phyloP scores from a whole-genome alignment of 1,139 yeast species.

The Debaryomycetaceae sp. region DNA sequence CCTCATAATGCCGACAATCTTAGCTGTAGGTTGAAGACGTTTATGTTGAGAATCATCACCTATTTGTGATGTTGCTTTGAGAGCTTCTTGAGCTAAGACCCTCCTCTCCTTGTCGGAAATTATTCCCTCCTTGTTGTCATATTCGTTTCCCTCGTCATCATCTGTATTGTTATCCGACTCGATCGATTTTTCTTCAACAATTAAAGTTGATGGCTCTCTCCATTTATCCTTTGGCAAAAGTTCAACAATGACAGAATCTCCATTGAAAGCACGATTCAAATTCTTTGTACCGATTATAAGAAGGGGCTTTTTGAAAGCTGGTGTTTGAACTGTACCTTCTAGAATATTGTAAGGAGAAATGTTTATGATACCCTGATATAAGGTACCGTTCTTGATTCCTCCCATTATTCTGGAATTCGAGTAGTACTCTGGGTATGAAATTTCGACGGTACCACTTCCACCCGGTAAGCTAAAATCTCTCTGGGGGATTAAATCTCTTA shows the following conservation, averaged over 20 bases:
- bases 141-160: constrained; percentile 43
- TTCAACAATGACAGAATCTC: constrained; percentile 90
- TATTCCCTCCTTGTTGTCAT: constrained; percentile 36
- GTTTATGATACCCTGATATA: constrained; percentile 80
- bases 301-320: constrained; percentile 78
- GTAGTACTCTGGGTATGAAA: constrained; percentile 73
- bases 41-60: constrained; percentile 28
- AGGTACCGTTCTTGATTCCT: constrained; percentile 81
- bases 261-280: constrained; percentile 86
- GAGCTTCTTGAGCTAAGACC: constrained; percentile 73
- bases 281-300: constrained; percentile 78
- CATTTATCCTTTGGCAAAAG: constrained; percentile 81
- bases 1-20: constrained; percentile 81
- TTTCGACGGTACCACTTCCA: constrained; percentile 38
- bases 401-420: constrained; percentile 82
- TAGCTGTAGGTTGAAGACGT: constrained; percentile 83
- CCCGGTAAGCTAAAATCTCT: constrained; percentile 27
- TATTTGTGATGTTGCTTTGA: constrained; percentile 45
- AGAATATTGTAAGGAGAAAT: constrained; percentile 83
- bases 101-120: constrained; percentile 76
- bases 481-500: constrained; percentile 77
- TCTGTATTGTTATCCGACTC: constrained; percentile 63
- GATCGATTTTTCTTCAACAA: constrained; percentile 69
- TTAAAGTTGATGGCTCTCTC: constrained; percentile 80
- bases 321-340: constrained; percentile 78